phyloP scores from a whole-genome alignment of 2,329 filamentous ascomycete genomes.

The Acrocalymma vagum region DNA sequence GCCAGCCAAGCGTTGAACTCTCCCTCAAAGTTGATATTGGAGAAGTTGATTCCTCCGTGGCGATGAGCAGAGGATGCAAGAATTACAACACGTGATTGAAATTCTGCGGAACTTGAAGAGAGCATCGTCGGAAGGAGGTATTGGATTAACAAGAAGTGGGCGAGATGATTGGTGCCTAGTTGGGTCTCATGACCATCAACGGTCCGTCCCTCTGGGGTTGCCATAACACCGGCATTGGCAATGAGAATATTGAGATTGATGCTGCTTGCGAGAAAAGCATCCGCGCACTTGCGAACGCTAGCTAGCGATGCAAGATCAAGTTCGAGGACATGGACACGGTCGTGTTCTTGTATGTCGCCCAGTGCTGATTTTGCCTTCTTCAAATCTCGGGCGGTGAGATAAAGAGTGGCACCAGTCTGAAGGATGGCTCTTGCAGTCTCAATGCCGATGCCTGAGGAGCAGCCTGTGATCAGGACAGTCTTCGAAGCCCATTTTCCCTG shows the following conservation, averaged over 20 bases:
- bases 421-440: conserved; percentile 49
- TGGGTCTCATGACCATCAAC: conserved; percentile 57
- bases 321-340: conserved; percentile 21
- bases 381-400: conserved; percentile 54
- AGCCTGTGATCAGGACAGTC: conserved; percentile 37
- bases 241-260: conserved; percentile 26
- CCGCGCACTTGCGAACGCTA: conserved; percentile 25
- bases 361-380: conserved; percentile 42
- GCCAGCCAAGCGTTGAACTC: conserved; percentile 43
- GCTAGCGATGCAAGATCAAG: conserved; percentile 31
- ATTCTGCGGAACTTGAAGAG: conserved; percentile 45
- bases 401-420: conserved; percentile 54
- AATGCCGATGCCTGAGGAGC: conserved; percentile 39
- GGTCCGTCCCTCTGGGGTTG: conserved; percentile 25
- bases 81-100: conserved; percentile 58
- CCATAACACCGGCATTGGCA: conserved; percentile 34
- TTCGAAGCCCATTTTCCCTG: conserved; percentile 39
- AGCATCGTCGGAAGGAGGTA: conserved; percentile 58
- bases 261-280: conserved; percentile 24
- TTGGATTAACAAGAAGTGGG: conserved; percentile 63
- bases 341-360: conserved; percentile 1
- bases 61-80: conserved; percentile 42
- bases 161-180: conserved; percentile 63
- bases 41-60: conserved; percentile 1
- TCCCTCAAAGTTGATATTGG: conserved; percentile 1